A percentile compares a stretch with the other conserved stretches of the same genome.
These are phyloP conservation scores for Fistulinella prunicolor DNA, from an alignment of 768 basidiomycete species.

Conservation along the genomic window DNA sequence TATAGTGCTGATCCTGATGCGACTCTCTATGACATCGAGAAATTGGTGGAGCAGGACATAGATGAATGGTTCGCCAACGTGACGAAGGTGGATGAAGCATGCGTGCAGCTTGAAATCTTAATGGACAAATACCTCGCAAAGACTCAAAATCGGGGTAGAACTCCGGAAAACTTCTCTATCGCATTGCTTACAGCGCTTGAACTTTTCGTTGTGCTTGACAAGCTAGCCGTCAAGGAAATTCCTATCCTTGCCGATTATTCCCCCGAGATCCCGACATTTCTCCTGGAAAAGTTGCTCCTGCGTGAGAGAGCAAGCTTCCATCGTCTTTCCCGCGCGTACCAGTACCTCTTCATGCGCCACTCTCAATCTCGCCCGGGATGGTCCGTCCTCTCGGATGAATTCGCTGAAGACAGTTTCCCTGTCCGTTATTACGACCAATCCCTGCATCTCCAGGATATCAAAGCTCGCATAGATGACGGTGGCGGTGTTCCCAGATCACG, in stretches of 20 bases:
- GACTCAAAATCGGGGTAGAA: constrained; percentile 1
- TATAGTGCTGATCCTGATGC: constrained; percentile 3
- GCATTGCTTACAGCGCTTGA: constrained; percentile 39
- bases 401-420: constrained; percentile 26
- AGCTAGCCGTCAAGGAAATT: constrained; percentile 14
- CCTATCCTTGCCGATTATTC: constrained; percentile 31
- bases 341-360: constrained; percentile 33
- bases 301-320: constrained; percentile 26
- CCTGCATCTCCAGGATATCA: constrained; percentile 21
- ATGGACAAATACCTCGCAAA: constrained; percentile 26
- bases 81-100: constrained; percentile 3
- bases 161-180: constrained; percentile 36
- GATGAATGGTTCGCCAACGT: constrained; percentile 28
- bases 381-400: constrained; percentile 32
- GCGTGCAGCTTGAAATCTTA: constrained; percentile 17
- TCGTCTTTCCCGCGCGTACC: constrained; percentile 25
- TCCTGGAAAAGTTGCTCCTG: constrained; percentile 25
- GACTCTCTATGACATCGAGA: constrained; percentile 38
- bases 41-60: constrained; percentile 27
- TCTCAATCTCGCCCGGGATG: constrained; percentile 5
- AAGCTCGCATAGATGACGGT: constrained; percentile 19
- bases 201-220: constrained; percentile 35
- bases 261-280: constrained; percentile 24
- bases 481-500: constrained; percentile 22
- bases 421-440: constrained; percentile 35